phyloP scores from a whole-genome alignment of 805 yeast genomes.

The Yamadazyma sp. region DNA sequence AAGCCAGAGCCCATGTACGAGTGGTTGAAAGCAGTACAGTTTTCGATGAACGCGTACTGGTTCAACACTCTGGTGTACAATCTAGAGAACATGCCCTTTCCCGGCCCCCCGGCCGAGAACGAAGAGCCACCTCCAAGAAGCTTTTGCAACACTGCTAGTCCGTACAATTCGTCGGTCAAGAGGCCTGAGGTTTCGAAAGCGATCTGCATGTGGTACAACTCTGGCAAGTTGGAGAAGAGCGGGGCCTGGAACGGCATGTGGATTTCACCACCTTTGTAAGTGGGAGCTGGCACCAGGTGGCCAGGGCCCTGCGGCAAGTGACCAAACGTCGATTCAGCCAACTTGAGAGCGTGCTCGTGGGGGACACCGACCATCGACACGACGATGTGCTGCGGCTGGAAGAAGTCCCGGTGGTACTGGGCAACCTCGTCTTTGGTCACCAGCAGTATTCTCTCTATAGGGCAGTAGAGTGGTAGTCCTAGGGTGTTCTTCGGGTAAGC shows the following conservation, averaged over 20 bases:
- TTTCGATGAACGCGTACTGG: slow-evolving; percentile 87
- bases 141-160: slow-evolving; percentile 86
- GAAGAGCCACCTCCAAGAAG: slow-evolving; percentile 96
- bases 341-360: slow-evolving; percentile 63
- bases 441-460: slow-evolving; percentile 59
- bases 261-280: slow-evolving; percentile 50
- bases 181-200: slow-evolving; percentile 88
- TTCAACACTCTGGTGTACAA: slow-evolving; percentile 88
- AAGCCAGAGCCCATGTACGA: slow-evolving; percentile 88
- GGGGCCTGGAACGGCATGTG: slow-evolving; percentile 41
- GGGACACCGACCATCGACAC: slow-evolving; percentile 86
- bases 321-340: slow-evolving; percentile 64
- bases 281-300: slow-evolving; percentile 14
- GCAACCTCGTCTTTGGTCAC: slow-evolving; percentile 54
- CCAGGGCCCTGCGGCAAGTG: slow-evolving; percentile 8
- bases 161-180: slow-evolving; percentile 82
- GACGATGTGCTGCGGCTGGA: slow-evolving; percentile 77
- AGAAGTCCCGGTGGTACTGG: slow-evolving; percentile 63
- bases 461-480: slow-evolving; percentile 85
- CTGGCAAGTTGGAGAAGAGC: slow-evolving; percentile 55
- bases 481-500: slow-evolving; percentile 74
- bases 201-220: slow-evolving; percentile 79
- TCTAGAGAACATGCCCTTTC: slow-evolving; percentile 97
- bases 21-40: slow-evolving; percentile 84
- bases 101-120: slow-evolving; percentile 98